Conservation (phyloP, 2,329 filamentous ascomycete species). For the Paracoccidioides lutzii region DNA sequence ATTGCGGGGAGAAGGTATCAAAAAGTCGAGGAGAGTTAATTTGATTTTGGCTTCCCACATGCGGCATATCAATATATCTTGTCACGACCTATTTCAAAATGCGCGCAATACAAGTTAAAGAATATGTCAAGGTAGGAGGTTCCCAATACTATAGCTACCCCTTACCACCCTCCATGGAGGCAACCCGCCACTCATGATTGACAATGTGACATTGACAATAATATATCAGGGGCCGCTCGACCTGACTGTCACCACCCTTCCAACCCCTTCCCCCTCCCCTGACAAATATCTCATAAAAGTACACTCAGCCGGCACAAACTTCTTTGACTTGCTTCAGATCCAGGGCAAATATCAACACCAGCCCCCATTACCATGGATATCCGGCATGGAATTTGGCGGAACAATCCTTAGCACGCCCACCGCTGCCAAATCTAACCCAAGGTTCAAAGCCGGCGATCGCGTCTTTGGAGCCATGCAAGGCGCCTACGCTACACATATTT, state of each 20-base stretch:
- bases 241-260: constrained; percentile 60
- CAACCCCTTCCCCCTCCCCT: constrained; percentile 57
- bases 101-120: constrained; percentile 59
- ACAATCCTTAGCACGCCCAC: constrained; percentile 56
- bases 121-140: constrained; percentile 58
- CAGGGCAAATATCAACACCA: constrained; percentile 93
- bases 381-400: constrained; percentile 79
- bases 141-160: neutral
- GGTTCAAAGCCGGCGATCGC: constrained; percentile 63
- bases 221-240: constrained; percentile 56
- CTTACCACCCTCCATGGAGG: neutral
- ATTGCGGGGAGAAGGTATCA: neutral
- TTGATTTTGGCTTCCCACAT: neutral
- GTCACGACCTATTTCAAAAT: constrained; percentile 36
- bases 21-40: neutral
- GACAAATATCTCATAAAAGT: constrained; percentile 79
- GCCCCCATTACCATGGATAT: constrained; percentile 75
- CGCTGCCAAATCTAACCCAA: constrained; percentile 35
- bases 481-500: constrained; percentile 67
- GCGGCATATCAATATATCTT: neutral
- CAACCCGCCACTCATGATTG: neutral
- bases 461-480: constrained; percentile 84
- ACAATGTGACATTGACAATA: constrained; percentile 6
- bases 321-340: constrained; percentile 94
- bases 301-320: constrained; percentile 80